Conservation (phyloP, 2,329 filamentous ascomycete genomes). For the Monosporascus sp. region DNA sequence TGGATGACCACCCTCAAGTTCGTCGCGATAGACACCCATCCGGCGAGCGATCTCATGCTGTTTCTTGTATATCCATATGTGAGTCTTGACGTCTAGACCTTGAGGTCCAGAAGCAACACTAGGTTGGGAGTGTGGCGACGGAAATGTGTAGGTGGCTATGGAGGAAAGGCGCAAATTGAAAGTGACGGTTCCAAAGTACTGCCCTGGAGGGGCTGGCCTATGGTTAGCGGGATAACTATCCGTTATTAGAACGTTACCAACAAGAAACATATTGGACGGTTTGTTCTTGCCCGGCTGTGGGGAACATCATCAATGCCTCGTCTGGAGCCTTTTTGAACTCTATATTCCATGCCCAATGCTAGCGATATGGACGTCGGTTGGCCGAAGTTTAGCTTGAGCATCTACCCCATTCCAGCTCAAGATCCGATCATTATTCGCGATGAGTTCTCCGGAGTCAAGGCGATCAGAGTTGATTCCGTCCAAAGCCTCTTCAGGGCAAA, state of each 20-base stretch:
- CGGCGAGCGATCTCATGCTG: conserved; percentile 55
- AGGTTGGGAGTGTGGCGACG: conserved; percentile 47
- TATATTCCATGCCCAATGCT: conserved; percentile 51
- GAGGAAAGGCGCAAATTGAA: conserved; percentile 59
- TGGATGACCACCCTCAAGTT: conserved; percentile 38
- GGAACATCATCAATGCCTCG: conserved; percentile 42
- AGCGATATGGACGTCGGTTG: conserved; percentile 23
- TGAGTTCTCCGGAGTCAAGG: conserved; percentile 28
- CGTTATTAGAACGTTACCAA: not conserved
- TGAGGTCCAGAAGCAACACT: conserved; percentile 48
- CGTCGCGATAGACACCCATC: conserved; percentile 43
- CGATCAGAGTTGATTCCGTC: conserved; percentile 10
- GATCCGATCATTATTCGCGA: conserved; percentile 41
- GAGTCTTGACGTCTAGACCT: conserved; percentile 49
- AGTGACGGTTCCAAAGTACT: conserved; percentile 48
- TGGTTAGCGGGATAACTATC: conserved; percentile 37
- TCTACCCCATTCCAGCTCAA: conserved; percentile 57
- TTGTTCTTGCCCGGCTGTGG: conserved; percentile 29
- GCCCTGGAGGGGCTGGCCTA: conserved; percentile 28
- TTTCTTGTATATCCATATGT: conserved; percentile 59
- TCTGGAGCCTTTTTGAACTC: conserved; percentile 42
- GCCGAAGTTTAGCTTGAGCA: conserved; percentile 49
- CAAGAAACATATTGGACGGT: not conserved
- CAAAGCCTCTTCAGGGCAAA: conserved; percentile 12
- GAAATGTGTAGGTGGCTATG: conserved; percentile 58